Evolutionary conservation across 768 basidiomycete species (phyloP).

Genomic region (Mycena albidolilacea): DNA sequence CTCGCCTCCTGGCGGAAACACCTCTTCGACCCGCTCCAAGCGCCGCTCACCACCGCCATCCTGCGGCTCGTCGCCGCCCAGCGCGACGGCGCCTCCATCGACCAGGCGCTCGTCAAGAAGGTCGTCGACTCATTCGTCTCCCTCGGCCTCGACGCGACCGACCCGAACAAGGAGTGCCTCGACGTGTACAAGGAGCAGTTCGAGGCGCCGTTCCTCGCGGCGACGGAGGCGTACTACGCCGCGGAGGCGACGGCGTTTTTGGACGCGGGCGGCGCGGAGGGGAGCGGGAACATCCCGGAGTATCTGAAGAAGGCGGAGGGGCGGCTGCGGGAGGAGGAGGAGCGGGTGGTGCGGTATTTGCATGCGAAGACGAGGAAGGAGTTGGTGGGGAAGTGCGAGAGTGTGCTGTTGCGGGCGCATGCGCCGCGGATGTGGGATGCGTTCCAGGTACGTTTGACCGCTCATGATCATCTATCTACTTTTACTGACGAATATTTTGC

Average conservation of each 20-base stretch:
- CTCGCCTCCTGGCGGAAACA: slow-evolving; percentile 96
- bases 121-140: slow-evolving; percentile 97
- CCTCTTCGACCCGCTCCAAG: slow-evolving; percentile 90
- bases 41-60: slow-evolving; percentile 85
- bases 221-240: slow-evolving; percentile 93
- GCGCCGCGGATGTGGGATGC: slow-evolving; percentile 90
- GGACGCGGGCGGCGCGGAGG: slow-evolving; percentile 62
- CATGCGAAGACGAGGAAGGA: slow-evolving; percentile 90
- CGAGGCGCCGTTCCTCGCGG: slow-evolving; percentile 88
- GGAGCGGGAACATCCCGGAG: slow-evolving; percentile 83
- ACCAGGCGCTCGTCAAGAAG: slow-evolving; percentile 93
- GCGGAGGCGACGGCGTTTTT: slow-evolving; percentile 93
- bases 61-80: slow-evolving; percentile 93
- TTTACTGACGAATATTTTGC: neutral
- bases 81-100: slow-evolving; percentile 93
- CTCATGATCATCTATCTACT: neutral
- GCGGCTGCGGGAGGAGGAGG: slow-evolving; percentile 93
- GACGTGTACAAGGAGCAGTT: slow-evolving; percentile 95
- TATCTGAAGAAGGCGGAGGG: slow-evolving; percentile 96
- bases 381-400: slow-evolving; percentile 87
- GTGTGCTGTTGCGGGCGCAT: slow-evolving; percentile 91
- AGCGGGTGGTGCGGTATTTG: slow-evolving; percentile 95
- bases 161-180: slow-evolving; percentile 93
- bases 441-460: slow-evolving; percentile 70
- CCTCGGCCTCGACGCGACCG: slow-evolving; percentile 91